Evolutionary conservation across 306 rosid species (phyloP).

Genomic region (Quercus ilex): DNA sequence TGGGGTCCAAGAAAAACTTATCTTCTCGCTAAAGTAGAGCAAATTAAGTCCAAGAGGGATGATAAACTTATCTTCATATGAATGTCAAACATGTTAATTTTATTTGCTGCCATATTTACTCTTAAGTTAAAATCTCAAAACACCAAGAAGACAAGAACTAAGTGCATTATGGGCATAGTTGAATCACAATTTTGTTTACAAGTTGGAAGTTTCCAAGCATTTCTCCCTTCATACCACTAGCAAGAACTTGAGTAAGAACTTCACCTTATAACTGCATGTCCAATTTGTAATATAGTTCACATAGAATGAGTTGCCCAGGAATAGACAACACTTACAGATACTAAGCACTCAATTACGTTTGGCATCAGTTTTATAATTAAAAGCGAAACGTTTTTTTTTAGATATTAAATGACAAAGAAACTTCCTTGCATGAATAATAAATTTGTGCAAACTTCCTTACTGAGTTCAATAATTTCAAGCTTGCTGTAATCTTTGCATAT

Average conservation of each 20-base stretch:
- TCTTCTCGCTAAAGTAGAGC: no score
- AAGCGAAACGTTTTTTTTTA: background rate
- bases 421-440: slow-evolving; percentile 10
- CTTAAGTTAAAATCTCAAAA: background rate
- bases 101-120: background rate
- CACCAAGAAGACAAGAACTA: background rate
- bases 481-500: slow-evolving; percentile 77
- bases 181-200: background rate
- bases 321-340: background rate
- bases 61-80: background rate
- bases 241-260: background rate
- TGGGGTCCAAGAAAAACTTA: no score
- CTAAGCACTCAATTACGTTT: background rate
- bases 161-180: background rate
- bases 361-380: background rate
- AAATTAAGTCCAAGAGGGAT: no score
- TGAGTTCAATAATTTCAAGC: slow-evolving; percentile 60
- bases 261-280: background rate
- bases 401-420: slow-evolving; percentile 4
- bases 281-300: slow-evolving; percentile 1
- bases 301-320: slow-evolving; percentile 9
- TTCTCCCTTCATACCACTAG: no score
- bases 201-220: background rate
- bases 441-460: slow-evolving; percentile 36
- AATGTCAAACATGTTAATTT: background rate